A percentile compares a stretch with the other conserved stretches of the same genome.
Evolutionary conservation across 2,329 filamentous ascomycete genomes (phyloP).

Genomic region (Neofusicoccum umdonicola): DNA sequence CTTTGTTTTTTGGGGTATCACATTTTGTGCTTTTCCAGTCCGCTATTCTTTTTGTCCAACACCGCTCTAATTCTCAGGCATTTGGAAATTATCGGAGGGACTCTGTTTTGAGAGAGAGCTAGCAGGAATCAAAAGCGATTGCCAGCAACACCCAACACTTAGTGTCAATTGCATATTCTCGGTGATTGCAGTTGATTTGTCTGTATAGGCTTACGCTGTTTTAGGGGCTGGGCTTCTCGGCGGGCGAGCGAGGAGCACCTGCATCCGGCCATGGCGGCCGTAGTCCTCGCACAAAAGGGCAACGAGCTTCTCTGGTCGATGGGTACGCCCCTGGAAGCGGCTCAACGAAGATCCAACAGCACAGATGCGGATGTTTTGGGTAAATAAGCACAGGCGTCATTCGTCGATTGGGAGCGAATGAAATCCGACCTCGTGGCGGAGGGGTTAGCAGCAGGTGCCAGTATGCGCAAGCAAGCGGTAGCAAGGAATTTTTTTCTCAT

Average conservation of each 20-base stretch:
- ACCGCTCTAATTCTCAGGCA: slow-evolving; percentile 15
- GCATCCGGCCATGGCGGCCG: not conserved
- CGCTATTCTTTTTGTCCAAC: not conserved
- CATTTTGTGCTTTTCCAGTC: slow-evolving; percentile 7
- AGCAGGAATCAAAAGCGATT: slow-evolving; percentile 14
- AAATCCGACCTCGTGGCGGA: not conserved
- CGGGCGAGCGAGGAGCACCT: not conserved
- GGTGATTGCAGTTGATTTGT: not conserved
- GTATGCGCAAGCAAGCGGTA: not conserved
- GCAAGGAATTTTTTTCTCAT: not conserved
- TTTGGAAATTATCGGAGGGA: slow-evolving; percentile 11
- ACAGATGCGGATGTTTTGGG: not conserved
- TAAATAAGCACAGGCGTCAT: not conserved
- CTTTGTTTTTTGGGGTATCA: slow-evolving; percentile 8
- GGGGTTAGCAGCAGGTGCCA: not conserved
- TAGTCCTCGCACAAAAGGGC: not conserved
- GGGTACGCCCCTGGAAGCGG: not conserved
- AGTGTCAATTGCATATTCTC: not conserved
- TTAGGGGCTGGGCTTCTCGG: not conserved
- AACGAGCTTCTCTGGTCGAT: not conserved
- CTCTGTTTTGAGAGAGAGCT: slow-evolving; percentile 3
- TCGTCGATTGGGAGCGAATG: not conserved
- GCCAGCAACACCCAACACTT: not conserved
- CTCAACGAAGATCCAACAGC: not conserved
- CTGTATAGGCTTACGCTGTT: not conserved